Evolutionary conservation across 495 filamentous ascomycete species (phyloP).

Genomic region (Aspergillus bridgeri): DNA sequence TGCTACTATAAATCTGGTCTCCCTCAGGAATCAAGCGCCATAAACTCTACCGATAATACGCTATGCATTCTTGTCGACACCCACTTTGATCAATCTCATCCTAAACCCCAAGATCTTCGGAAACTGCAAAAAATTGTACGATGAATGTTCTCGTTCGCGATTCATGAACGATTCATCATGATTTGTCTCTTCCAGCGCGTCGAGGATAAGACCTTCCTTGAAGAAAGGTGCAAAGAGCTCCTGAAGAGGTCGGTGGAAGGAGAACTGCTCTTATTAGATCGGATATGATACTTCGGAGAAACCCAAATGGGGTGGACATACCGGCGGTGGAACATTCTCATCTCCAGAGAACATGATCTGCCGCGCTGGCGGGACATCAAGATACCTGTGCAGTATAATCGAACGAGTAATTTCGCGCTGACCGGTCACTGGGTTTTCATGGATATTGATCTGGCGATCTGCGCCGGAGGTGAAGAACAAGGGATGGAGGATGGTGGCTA

Average conservation of each 20-base stretch:
- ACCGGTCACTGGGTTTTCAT: constrained; percentile 10
- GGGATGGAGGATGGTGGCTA: constrained; percentile 15
- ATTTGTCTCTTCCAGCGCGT: constrained; percentile 4
- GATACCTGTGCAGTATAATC: constrained; percentile 7
- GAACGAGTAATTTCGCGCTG: constrained; percentile 7
- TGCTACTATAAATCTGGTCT: no score
- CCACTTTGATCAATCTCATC: no score
- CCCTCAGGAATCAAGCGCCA: no score
- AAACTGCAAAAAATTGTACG: constrained; percentile 8
- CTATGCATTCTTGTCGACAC: no score
- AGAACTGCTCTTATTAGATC: background rate
- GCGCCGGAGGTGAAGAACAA: constrained; percentile 15
- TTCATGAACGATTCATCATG: constrained; percentile 4
- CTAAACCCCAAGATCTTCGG: constrained; percentile 9
- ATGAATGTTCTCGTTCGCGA: background rate
- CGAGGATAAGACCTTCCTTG: background rate
- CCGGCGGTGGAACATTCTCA: background rate
- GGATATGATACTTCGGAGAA: background rate
- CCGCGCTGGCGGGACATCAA: constrained; percentile 2
- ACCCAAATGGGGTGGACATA: background rate
- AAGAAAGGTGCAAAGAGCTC: constrained; percentile 8
- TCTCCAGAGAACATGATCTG: constrained; percentile 6
- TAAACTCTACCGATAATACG: no score
- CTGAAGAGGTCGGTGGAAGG: constrained; percentile 3
- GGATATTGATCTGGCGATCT: constrained; percentile 9